phyloP scores from a whole-genome alignment of 495 filamentous ascomycete genomes.

The Podospora sp. region DNA sequence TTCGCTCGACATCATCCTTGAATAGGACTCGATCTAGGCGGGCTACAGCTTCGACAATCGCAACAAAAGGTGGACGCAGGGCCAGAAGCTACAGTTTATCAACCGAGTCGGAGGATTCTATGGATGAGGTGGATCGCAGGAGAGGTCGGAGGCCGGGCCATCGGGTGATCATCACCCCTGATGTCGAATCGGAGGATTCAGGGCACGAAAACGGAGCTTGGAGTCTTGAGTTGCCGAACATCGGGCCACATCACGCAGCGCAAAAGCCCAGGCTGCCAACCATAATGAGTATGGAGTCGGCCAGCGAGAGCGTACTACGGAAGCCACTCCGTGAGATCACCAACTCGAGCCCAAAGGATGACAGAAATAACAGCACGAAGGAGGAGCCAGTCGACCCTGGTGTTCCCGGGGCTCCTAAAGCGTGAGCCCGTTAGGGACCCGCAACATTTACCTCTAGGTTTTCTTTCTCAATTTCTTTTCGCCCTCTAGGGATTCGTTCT shows the following conservation, averaged over 20 bases:
- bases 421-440: background rate
- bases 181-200: conserved; percentile 34
- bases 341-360: background rate
- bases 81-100: conserved; percentile 40
- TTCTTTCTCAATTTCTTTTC: background rate
- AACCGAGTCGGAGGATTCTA: conserved; percentile 40
- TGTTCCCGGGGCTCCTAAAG: background rate
- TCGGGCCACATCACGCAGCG: conserved; percentile 28
- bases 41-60: conserved; percentile 31
- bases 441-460: background rate
- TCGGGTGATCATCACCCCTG: conserved; percentile 25
- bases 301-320: conserved; percentile 11
- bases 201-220: conserved; percentile 28
- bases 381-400: background rate
- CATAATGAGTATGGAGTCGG: conserved; percentile 35
- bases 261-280: conserved; percentile 41
- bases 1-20: conserved; percentile 26
- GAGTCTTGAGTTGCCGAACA: conserved; percentile 27
- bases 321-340: background rate
- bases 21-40: conserved; percentile 31
- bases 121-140: conserved; percentile 26
- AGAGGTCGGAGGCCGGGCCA: conserved; percentile 30
- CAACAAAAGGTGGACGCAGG: conserved; percentile 37
- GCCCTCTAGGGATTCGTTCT: background rate
- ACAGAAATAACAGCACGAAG: background rate